Percentiles rank a stretch among this genome's conserved stretches.
These are phyloP conservation scores for Termitomyces sp. DNA, from an alignment of 768 basidiomycete genomes.

Conservation along the genomic window DNA sequence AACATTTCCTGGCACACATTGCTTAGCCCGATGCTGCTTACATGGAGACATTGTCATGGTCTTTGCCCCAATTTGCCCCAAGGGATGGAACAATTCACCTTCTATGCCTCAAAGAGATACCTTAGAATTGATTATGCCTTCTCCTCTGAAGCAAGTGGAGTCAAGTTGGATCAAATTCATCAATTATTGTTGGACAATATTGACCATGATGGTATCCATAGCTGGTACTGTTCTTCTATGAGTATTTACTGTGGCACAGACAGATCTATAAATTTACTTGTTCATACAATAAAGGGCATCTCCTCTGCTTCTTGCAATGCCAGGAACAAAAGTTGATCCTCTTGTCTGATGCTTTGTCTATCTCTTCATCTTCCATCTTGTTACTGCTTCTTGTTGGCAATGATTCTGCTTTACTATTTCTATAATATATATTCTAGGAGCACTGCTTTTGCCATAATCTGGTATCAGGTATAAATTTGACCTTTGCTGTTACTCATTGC, in stretches of 20 bases:
- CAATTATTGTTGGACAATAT: neutral
- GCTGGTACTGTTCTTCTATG: neutral
- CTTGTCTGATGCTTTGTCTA: neutral
- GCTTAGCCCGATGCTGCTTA: neutral
- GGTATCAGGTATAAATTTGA: too few species aligned
- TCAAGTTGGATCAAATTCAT: neutral
- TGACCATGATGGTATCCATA: neutral
- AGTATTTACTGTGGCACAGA: neutral
- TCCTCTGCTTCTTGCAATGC: neutral
- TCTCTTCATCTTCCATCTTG: neutral
- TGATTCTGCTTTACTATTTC: too few species aligned
- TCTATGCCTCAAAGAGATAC: neutral
- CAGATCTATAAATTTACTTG: too few species aligned
- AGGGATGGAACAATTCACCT: neutral
- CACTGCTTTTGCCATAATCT: too few species aligned
- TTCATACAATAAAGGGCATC: neutral
- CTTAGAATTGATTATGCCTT: neutral
- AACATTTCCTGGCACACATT: neutral
- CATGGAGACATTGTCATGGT: neutral
- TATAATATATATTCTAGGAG: too few species aligned
- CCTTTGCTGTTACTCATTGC: too few species aligned
- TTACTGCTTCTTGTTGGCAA: neutral
- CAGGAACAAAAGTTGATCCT: neutral
- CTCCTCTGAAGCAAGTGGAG: neutral
- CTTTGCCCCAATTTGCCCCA: neutral